These are phyloP conservation scores for Usnea hakonensis DNA, from an alignment of 495 filamentous ascomycete species.

Conservation along the genomic window DNA sequence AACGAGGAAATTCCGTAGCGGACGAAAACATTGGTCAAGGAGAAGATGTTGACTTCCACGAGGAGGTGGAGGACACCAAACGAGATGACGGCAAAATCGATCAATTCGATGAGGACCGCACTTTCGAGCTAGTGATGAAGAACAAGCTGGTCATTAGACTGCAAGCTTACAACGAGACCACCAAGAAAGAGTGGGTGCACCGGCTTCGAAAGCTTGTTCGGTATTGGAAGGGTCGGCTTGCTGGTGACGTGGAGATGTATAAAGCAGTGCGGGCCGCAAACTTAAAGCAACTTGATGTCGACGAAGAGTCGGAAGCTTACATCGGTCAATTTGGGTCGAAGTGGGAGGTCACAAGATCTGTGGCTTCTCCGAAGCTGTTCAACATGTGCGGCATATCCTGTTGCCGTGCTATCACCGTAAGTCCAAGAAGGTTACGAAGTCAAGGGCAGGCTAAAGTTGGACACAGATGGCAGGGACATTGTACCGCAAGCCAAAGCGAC, in stretches of 20 bases:
- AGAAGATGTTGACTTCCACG: conserved; percentile 43
- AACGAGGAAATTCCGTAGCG: conserved; percentile 41
- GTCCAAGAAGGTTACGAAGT: background rate
- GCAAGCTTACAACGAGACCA: conserved; percentile 52
- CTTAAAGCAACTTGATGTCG: conserved; percentile 54
- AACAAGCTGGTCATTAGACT: conserved; percentile 60
- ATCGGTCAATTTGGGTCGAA: conserved; percentile 63
- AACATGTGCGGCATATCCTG: conserved; percentile 60
- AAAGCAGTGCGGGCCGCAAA: conserved; percentile 53
- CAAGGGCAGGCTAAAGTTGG: conserved; percentile 2
- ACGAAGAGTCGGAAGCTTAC: conserved; percentile 61
- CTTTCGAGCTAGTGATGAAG: conserved; percentile 55
- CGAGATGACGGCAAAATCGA: conserved; percentile 47
- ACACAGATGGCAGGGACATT: conserved; percentile 53
- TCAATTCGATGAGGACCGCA: conserved; percentile 49
- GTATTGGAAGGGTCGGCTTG: conserved; percentile 58
- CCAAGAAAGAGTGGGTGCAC: conserved; percentile 58
- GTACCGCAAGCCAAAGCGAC: conserved; percentile 60
- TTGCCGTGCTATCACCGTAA: conserved; percentile 57
- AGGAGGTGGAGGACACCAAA: conserved; percentile 37
- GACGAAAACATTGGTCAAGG: conserved; percentile 45
- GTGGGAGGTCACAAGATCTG: conserved; percentile 64
- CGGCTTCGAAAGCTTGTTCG: conserved; percentile 50
- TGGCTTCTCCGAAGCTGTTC: conserved; percentile 58
- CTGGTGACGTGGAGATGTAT: conserved; percentile 49